Evolutionary conservation across 495 filamentous ascomycete genomes (phyloP).

Genomic region (Penicillium egyptiacum): DNA sequence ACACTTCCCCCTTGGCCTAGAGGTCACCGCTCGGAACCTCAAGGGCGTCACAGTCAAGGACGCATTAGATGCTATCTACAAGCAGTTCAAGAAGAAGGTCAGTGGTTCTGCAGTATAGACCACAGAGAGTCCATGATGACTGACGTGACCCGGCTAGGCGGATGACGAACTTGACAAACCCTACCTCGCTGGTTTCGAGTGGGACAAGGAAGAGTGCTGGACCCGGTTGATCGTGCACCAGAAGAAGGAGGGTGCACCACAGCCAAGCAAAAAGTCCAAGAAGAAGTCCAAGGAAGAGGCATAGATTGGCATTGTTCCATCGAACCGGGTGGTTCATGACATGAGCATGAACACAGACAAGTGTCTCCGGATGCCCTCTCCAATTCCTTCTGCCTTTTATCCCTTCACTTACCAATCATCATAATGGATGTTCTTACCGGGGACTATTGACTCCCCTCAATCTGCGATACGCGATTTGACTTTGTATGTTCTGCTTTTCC

Average conservation of each 20-base stretch:
- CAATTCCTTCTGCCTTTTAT: background rate
- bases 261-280: conserved; percentile 68
- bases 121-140: conserved; percentile 2
- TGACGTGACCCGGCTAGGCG: conserved; percentile 52
- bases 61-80: conserved; percentile 88
- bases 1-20: conserved; percentile 80
- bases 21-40: conserved; percentile 83
- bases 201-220: conserved; percentile 85
- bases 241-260: conserved; percentile 60
- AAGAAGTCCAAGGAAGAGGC: conserved; percentile 52
- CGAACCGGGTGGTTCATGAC: background rate
- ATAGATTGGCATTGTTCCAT: conserved; percentile 23
- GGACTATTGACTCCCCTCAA: conserved; percentile 12
- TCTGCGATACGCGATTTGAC: conserved; percentile 3
- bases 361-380: background rate
- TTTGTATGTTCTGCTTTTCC: conserved; percentile 12
- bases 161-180: conserved; percentile 84
- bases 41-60: conserved; percentile 96
- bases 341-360: background rate
- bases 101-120: conserved; percentile 11
- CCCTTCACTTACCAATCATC: background rate
- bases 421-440: conserved; percentile 3
- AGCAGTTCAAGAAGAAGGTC: conserved; percentile 92
- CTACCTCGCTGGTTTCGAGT: conserved; percentile 89
- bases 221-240: conserved; percentile 78